Evolutionary conservation across 163 green algal genomes (phyloP).

Genomic region (Picocystis sp.): DNA sequence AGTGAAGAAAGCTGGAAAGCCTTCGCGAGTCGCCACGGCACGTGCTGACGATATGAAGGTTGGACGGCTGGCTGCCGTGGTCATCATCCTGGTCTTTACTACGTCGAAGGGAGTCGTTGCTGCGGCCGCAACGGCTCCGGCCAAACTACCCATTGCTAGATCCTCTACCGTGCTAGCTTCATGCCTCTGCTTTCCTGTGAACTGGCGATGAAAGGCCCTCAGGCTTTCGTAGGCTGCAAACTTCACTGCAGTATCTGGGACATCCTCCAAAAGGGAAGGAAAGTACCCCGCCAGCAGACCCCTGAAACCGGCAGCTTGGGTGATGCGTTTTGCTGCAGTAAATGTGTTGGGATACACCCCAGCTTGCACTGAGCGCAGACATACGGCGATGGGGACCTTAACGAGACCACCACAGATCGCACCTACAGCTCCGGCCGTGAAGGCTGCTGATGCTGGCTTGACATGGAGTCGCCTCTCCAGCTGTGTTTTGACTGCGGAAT

Average conservation of each 20-base stretch:
- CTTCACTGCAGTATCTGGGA: slow-evolving; percentile 97
- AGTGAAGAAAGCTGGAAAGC: slow-evolving; percentile 32
- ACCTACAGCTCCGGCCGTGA: slow-evolving; percentile 59
- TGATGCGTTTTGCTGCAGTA: slow-evolving; percentile 49
- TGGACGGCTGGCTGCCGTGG: slow-evolving; percentile 48
- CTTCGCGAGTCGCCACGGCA: slow-evolving; percentile 15
- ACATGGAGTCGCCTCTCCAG: slow-evolving; percentile 12
- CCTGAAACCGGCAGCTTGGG: slow-evolving; percentile 37
- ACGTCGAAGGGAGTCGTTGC: slow-evolving; percentile 82
- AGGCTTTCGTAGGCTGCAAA: slow-evolving; percentile 88
- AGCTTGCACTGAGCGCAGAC: slow-evolving; percentile 79
- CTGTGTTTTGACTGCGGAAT: slow-evolving; percentile 52
- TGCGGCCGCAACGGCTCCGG: slow-evolving; percentile 60
- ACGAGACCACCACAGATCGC: slow-evolving; percentile 71
- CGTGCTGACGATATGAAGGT: slow-evolving; percentile 37
- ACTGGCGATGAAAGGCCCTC: slow-evolving; percentile 40
- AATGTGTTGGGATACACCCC: slow-evolving; percentile 82
- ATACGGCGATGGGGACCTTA: slow-evolving; percentile 91
- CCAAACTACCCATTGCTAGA: slow-evolving; percentile 65
- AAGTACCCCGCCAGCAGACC: slow-evolving; percentile 87
- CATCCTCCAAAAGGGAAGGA: slow-evolving; percentile 85
- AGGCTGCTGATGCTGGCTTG: slow-evolving; percentile 33
- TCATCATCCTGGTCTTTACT: slow-evolving; percentile 96
- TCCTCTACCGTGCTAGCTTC: slow-evolving; percentile 46
- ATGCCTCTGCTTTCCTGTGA: slow-evolving; percentile 13